These are phyloP conservation scores for Rhizopogon vinicolor DNA, from an alignment of 768 basidiomycete species.

Conservation along the genomic window DNA sequence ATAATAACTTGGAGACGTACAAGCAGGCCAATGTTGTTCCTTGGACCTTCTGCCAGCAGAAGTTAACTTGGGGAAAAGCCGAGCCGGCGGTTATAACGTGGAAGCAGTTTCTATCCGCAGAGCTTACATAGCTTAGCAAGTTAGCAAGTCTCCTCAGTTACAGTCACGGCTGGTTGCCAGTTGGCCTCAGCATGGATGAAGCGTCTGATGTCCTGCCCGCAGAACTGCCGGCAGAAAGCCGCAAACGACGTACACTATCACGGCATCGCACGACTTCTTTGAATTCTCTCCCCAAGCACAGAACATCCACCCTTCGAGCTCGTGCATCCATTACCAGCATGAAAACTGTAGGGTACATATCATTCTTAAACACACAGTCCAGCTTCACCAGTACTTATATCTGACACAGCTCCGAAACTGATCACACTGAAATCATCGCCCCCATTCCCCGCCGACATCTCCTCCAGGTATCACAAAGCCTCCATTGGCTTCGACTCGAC, in stretches of 20 bases:
- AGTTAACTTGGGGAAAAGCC: no score
- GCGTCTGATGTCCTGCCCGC: background rate
- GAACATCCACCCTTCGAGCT: conserved; percentile 11
- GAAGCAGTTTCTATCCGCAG: background rate
- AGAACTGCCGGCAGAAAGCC: background rate
- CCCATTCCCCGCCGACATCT: conserved; percentile 66
- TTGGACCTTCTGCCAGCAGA: no score
- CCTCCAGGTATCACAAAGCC: conserved; percentile 54
- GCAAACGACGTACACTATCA: background rate
- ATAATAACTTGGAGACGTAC: no score
- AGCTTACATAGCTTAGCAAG: no score
- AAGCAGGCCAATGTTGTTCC: no score
- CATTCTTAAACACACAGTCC: background rate
- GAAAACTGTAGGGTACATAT: conserved; percentile 14
- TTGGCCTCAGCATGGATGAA: background rate
- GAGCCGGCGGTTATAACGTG: no score
- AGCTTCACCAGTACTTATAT: background rate
- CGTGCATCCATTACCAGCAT: conserved; percentile 11
- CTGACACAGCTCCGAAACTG: conserved; percentile 15
- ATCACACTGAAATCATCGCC: conserved; percentile 47
- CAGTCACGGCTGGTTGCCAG: background rate
- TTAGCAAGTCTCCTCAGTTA: background rate
- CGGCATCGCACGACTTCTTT: conserved; percentile 13
- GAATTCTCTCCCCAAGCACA: conserved; percentile 7
- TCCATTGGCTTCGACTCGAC: conserved; percentile 51